Conservation (phyloP, 2,329 filamentous ascomycete species). For the Apiospora hydei region DNA sequence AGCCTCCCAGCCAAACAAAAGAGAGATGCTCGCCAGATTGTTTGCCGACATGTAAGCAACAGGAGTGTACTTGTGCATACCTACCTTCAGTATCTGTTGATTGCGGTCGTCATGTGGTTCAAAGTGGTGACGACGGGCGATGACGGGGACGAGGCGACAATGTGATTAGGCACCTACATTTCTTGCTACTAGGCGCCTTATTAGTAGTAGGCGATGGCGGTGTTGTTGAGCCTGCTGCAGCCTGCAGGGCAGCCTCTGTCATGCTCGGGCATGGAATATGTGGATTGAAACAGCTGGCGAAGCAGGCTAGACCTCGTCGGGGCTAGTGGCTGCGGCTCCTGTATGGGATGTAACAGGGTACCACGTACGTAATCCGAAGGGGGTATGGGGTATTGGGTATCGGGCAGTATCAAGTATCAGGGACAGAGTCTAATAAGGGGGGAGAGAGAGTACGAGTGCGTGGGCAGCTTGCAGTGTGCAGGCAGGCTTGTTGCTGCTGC, state of each 20-base stretch:
- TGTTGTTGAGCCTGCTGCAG: not conserved
- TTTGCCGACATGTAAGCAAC: not conserved
- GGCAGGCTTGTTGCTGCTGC: not conserved
- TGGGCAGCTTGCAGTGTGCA: not conserved
- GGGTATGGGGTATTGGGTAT: constrained; percentile 17
- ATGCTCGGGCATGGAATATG: constrained; percentile 7
- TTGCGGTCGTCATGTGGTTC: not conserved
- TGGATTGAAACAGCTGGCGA: constrained; percentile 21
- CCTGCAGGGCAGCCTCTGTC: not conserved
- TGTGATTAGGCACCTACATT: constrained; percentile 1
- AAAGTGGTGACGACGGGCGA: not conserved
- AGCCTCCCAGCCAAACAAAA: not conserved
- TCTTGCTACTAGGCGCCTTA: not conserved
- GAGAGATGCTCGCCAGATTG: no score
- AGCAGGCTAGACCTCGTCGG: not conserved
- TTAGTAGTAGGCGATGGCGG: not conserved
- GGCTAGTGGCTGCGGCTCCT: not conserved
- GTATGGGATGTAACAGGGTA: constrained; percentile 3
- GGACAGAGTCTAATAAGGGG: constrained; percentile 4
- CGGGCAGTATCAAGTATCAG: constrained; percentile 11
- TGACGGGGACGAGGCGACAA: not conserved
- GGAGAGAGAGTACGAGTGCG: not conserved
- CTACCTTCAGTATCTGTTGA: not conserved
- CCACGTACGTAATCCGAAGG: constrained; percentile 6
- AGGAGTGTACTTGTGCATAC: not conserved